Percentiles rank a stretch among this genome's conserved stretches.
Evolutionary conservation across 2,329 filamentous ascomycete genomes (phyloP).

Genomic region (Stromatinia cepivora): DNA sequence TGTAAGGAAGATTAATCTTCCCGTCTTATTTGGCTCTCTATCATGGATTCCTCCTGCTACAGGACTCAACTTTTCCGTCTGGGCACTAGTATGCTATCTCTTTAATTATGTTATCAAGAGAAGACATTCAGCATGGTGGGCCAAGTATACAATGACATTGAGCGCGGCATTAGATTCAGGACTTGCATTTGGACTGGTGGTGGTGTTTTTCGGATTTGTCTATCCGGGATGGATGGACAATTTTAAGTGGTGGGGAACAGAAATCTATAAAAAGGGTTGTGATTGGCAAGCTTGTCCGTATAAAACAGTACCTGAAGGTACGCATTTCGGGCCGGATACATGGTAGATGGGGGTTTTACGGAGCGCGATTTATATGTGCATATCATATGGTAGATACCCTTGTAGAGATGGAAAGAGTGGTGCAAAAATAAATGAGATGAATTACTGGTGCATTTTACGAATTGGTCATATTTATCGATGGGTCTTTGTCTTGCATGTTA

Average conservation of each 20-base stretch:
- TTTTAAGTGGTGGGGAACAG: constrained; percentile 87
- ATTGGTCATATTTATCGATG: neutral
- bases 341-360: constrained; percentile 45
- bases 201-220: constrained; percentile 85
- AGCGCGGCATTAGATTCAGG: constrained; percentile 82
- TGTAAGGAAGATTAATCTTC: constrained; percentile 75
- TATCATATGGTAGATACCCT: neutral
- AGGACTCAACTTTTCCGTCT: constrained; percentile 84
- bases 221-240: constrained; percentile 72
- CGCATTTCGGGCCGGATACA: constrained; percentile 63
- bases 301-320: constrained; percentile 60
- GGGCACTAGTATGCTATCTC: constrained; percentile 79
- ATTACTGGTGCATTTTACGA: neutral
- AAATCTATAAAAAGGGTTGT: constrained; percentile 80
- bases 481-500: neutral
- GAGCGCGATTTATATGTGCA: neutral
- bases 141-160: constrained; percentile 87
- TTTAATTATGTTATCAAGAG: constrained; percentile 78
- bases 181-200: constrained; percentile 76
- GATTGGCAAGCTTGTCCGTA: constrained; percentile 83
- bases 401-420: neutral
- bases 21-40: constrained; percentile 79
- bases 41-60: constrained; percentile 86
- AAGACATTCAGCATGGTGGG: constrained; percentile 76
- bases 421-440: neutral